These are phyloP conservation scores for Leucocoprinus leucothites DNA, from an alignment of 768 basidiomycete genomes.

Conservation along the genomic window DNA sequence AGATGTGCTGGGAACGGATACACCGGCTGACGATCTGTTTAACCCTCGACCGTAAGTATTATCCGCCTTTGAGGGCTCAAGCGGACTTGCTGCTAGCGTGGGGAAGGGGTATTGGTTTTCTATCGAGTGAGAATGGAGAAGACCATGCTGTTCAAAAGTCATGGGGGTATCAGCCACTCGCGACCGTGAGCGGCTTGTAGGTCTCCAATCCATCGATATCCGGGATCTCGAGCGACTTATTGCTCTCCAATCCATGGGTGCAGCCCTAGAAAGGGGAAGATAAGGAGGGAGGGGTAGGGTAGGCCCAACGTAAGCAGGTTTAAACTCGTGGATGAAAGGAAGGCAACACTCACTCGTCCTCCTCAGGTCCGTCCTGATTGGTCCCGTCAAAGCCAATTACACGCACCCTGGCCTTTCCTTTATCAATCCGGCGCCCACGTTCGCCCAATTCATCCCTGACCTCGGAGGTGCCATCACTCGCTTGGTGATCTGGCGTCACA, in stretches of 20 bases:
- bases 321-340: conserved; percentile 5
- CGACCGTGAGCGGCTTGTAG: conserved; percentile 73
- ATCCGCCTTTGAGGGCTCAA: conserved; percentile 8
- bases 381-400: conserved; percentile 81
- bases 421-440: conserved; percentile 74
- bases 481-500: conserved; percentile 16
- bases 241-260: conserved; percentile 91
- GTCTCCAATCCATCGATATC: conserved; percentile 90
- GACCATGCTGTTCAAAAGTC: conserved; percentile 45
- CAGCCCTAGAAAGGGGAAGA: conserved; percentile 35
- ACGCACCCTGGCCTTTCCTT: conserved; percentile 74
- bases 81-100: conserved; percentile 19
- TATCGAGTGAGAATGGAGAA: conserved; percentile 26
- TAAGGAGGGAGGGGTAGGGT: conserved; percentile 1
- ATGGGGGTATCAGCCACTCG: conserved; percentile 59
- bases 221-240: conserved; percentile 89
- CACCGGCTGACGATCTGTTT: conserved; percentile 22
- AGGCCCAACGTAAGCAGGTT: conserved; percentile 11
- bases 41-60: conserved; percentile 10
- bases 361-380: conserved; percentile 68
- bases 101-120: conserved; percentile 49
- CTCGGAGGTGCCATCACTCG: conserved; percentile 19
- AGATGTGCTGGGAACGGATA: conserved; percentile 42
- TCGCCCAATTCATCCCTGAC: conserved; percentile 32
- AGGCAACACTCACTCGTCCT: conserved; percentile 61